These are phyloP conservation scores for Meredithiella fracta DNA, from an alignment of 2,329 filamentous ascomycete species.

Conservation along the genomic window DNA sequence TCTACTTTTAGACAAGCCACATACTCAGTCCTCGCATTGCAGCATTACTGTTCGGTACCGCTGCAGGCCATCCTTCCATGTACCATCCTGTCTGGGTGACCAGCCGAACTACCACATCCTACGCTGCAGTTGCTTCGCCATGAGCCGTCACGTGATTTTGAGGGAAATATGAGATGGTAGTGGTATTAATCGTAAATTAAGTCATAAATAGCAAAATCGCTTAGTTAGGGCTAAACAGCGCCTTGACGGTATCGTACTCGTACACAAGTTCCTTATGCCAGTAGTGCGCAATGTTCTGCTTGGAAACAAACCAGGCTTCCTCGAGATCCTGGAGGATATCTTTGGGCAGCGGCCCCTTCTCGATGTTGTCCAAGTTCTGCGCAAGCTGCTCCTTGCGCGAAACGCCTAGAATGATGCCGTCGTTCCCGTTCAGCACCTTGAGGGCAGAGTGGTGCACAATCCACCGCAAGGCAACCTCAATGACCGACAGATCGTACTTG, in stretches of 20 bases:
- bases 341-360: conserved; percentile 58
- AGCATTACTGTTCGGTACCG: background rate
- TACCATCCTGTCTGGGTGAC: background rate
- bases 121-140: background rate
- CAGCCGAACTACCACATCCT: background rate
- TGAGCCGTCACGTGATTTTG: background rate
- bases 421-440: conserved; percentile 34
- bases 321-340: conserved; percentile 62
- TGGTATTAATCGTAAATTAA: background rate
- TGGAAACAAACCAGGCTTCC: conserved; percentile 58
- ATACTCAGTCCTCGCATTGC: background rate
- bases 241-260: conserved; percentile 46
- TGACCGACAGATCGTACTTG: conserved; percentile 50
- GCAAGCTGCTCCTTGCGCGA: conserved; percentile 41
- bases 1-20: background rate
- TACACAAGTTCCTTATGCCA: conserved; percentile 49
- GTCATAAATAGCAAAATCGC: background rate
- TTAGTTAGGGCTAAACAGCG: conserved; percentile 33
- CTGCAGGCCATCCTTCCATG: conserved; percentile 4
- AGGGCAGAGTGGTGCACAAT: conserved; percentile 51
- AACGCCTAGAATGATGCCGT: conserved; percentile 44
- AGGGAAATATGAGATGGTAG: background rate
- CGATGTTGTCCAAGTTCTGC: conserved; percentile 39
- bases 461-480: conserved; percentile 64
- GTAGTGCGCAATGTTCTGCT: conserved; percentile 36